Base-by-base conservation (phyloP, 768 basidiomycete genomes). In the Lactifluus piperatus region DNA sequence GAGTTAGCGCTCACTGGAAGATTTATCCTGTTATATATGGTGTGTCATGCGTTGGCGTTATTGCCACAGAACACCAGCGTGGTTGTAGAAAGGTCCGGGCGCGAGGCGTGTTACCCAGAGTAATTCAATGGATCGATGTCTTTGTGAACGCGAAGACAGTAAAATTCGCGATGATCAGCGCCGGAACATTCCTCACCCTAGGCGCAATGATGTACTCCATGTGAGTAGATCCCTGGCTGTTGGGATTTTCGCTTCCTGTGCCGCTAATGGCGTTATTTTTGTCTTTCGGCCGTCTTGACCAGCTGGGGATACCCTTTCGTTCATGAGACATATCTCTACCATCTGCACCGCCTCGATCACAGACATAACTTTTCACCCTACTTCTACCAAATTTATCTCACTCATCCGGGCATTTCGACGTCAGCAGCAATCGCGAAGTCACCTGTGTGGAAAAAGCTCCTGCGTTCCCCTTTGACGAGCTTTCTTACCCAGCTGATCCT, bases 341-440 rank as follows among this genome's bases (percentile, higher is more conserved):
- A 98, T 65, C 74, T 91, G 10, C 82, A 86, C 63, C 83, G 97
- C 20, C 83, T 91, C 20, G 97, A 99, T 72, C 94, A 98, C 67
- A 87, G 95, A 56, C 97, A 98, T 72, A 99, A 99, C 71, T 98
- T 99, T 73, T 94, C 94, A 6, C 91, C 93, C 0, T 97, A 97
- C 74, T 98, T 97, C 73, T 97, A 98, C 70, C 83, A 88, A 34
- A 92, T 88, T 39, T 97, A 98, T 71, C 82, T 98, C 55, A 85
- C 85, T 0, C 88, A 94, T 67, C 86, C 91, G 6, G 58, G 65
- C 47, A 51, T 68, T 20, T 32, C 66, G 13, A 46, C 68, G 13
- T n/a, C 65, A 8, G 51, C 61, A 30, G 51, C 61, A 30, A 39
- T 62, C 3, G 43, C 58, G 32, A 55, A 56, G 7, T 58, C 73